A percentile compares a stretch with the other conserved stretches of the same genome.
phyloP scores from a whole-genome alignment of 768 basidiomycete genomes.

The Grammothele lineata region DNA sequence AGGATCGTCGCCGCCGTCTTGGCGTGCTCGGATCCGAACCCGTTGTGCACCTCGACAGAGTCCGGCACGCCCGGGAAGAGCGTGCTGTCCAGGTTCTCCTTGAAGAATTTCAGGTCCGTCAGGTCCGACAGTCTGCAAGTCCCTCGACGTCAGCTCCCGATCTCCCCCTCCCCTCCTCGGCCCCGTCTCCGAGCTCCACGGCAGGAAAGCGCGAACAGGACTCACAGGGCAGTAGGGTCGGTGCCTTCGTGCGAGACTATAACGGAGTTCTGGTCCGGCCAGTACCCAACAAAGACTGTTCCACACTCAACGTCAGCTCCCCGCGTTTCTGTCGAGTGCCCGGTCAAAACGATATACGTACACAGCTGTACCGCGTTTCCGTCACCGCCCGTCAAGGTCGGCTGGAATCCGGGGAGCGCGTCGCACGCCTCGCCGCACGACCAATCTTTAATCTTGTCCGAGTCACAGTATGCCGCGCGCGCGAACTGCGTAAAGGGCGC shows the following conservation, averaged over 20 bases:
- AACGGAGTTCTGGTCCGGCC: slow-evolving; percentile 44
- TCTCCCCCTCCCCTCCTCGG: too few relatives aligned
- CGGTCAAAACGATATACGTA: slow-evolving; percentile 23
- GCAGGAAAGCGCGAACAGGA: not conserved
- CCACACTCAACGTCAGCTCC: too few relatives aligned
- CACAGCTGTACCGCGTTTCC: slow-evolving; percentile 46
- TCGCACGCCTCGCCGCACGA: slow-evolving; percentile 44
- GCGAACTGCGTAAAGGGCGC: slow-evolving; percentile 50
- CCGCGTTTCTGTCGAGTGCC: too few relatives aligned
- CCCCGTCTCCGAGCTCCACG: not conserved
- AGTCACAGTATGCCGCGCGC: slow-evolving; percentile 51
- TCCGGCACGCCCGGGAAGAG: slow-evolving; percentile 53
- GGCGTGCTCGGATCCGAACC: slow-evolving; percentile 50
- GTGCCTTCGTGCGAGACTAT: slow-evolving; percentile 62
- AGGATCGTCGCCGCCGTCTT: slow-evolving; percentile 44
- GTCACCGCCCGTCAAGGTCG: slow-evolving; percentile 47
- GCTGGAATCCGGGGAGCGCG: slow-evolving; percentile 38
- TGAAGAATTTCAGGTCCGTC: slow-evolving; percentile 43
- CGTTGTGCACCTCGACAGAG: slow-evolving; percentile 44
- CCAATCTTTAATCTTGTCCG: slow-evolving; percentile 36
- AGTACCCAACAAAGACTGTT: slow-evolving; percentile 56
- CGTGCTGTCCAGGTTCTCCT: slow-evolving; percentile 35
- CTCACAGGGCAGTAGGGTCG: slow-evolving; percentile 50
- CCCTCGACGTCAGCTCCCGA: not conserved
- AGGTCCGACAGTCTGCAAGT: slow-evolving; percentile 41